Evolutionary conservation across 2,329 filamentous ascomycete species (phyloP).

Genomic region (Tolypocladium cylindrosporum): DNA sequence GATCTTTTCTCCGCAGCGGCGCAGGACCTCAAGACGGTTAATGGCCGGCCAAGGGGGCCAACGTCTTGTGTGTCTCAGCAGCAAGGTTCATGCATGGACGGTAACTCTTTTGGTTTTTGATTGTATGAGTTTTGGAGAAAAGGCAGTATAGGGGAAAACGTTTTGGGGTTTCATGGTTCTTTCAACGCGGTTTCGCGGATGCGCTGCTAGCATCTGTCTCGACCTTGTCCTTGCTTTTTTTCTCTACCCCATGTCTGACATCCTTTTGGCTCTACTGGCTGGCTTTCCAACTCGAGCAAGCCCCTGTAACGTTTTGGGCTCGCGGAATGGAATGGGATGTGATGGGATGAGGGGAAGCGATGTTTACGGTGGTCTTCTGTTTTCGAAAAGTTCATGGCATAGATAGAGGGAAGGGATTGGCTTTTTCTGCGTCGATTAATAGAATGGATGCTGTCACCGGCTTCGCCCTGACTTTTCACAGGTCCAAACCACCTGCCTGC

Average conservation of each 20-base stretch:
- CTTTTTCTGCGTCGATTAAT: conserved; percentile 4
- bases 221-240: not conserved
- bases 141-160: not conserved
- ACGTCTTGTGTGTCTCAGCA: not conserved
- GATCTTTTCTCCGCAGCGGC: not conserved
- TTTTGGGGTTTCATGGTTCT: not conserved
- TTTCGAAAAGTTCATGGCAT: conserved; percentile 8
- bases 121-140: conserved; percentile 7
- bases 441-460: conserved; percentile 8
- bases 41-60: not conserved
- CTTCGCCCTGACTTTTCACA: not conserved
- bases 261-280: not conserved
- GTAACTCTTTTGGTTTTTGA: not conserved
- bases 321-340: not conserved
- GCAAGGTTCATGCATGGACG: not conserved
- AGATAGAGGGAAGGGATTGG: conserved; percentile 1
- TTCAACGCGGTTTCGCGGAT: not conserved
- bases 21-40: not conserved
- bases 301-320: not conserved
- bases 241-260: not conserved
- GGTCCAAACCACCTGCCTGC: not conserved
- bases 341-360: not conserved
- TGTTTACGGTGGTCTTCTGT: not conserved
- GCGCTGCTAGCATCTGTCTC: not conserved
- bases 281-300: not conserved